phyloP scores from a whole-genome alignment of 2,329 filamentous ascomycete genomes.

The Alternaria incomplexa region DNA sequence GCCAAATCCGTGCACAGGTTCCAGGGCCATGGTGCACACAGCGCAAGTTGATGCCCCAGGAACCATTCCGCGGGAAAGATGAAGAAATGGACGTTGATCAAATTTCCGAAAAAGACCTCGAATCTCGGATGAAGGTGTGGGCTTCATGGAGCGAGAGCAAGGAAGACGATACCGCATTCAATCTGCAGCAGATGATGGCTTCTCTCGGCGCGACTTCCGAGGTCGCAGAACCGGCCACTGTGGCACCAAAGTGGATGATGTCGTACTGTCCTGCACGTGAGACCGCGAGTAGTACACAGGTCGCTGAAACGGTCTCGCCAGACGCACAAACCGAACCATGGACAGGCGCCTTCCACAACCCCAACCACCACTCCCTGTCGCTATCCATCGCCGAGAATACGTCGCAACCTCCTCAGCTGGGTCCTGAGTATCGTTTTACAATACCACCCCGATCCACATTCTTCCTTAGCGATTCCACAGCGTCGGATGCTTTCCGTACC shows the following conservation, averaged over 20 bases:
- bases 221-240: slow-evolving; percentile 22
- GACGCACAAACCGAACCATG: slow-evolving; percentile 28
- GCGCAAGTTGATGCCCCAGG: slow-evolving; percentile 30
- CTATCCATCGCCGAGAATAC: slow-evolving; percentile 27
- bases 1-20: slow-evolving; percentile 35
- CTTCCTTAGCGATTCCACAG: slow-evolving; percentile 56
- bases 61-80: slow-evolving; percentile 16
- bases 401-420: slow-evolving; percentile 6
- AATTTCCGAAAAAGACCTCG: slow-evolving; percentile 35
- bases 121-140: slow-evolving; percentile 39
- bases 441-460: slow-evolving; percentile 59
- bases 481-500: slow-evolving; percentile 45
- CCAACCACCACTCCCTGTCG: slow-evolving; percentile 28
- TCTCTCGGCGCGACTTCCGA: slow-evolving; percentile 33
- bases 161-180: slow-evolving; percentile 30
- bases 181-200: slow-evolving; percentile 46
- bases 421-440: slow-evolving; percentile 42
- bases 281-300: slow-evolving; percentile 12
- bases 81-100: slow-evolving; percentile 25
- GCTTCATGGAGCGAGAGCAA: slow-evolving; percentile 28
- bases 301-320: slow-evolving; percentile 7
- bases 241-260: slow-evolving; percentile 33
- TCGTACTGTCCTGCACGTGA: slow-evolving; percentile 31
- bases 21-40: slow-evolving; percentile 33
- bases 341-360: slow-evolving; percentile 40